Base-by-base conservation (phyloP, 1,139 yeast species). In the Pichia sp. region DNA sequence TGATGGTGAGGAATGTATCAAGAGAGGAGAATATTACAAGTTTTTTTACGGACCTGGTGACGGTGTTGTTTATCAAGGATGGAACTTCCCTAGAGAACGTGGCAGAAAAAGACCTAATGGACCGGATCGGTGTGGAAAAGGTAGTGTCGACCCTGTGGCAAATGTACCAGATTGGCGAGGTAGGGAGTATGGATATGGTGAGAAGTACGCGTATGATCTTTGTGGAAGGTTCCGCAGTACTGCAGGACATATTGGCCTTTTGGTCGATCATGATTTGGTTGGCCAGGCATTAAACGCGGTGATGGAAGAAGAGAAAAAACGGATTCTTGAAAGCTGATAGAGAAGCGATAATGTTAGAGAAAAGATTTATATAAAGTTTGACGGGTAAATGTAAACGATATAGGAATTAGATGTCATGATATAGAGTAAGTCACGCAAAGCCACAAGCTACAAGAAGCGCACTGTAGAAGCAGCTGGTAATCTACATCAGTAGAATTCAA, bases 21-120 rank as follows among this genome's bases (percentile, higher is more conserved):
- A 74, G 59, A 77, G 78, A 41, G 96, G 96, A 6, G 80, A 82
- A 59, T 90, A 87, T 69, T 82, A 80, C 60, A 85, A 87, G 61
- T 85, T 89, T 62, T 81, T 79, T 62, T 90, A 88, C 67, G 96
- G 96, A 0, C 90, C 90, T 8, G 97, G 97, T 7, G 97, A 90
- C 66, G 97, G 97, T 38, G 97, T 90, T 15, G 87, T 90, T 1
- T 90, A 88, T 69, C 89, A 85, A 62, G 81, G 81, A 59, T 85
- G 92, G 85, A 70, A 88, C 45, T 80, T 90, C 82, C 97, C 97
- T 0, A 87, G 85, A 63, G 62, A 60, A 11, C 76, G 77, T 60
- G 95, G 54, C 7, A 49, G 59, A 7, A 23, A 44, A 11, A 45
- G 53, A 40, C 23, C 32, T 1, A 45, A 44, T n/a, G 45, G 45